Conservation (phyloP, 306 rosid species). For the Erythrophleum fordii region DNA sequence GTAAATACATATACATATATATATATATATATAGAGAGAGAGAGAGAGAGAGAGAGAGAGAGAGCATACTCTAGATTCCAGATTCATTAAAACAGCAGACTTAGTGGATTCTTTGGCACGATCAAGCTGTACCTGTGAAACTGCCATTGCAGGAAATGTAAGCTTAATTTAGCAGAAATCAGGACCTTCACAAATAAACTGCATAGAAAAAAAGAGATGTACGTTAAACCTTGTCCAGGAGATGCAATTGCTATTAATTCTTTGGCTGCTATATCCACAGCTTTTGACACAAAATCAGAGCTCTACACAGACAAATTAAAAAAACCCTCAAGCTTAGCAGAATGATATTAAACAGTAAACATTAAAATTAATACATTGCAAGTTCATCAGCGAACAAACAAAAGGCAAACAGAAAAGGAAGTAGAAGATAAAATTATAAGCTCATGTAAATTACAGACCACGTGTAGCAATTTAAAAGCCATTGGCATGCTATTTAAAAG, state of each 20-base stretch:
- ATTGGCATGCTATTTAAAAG: neutral
- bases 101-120: slow-evolving; percentile 92
- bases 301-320: slow-evolving; percentile 55
- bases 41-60: slow-evolving; percentile 25
- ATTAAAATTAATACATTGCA: slow-evolving; percentile 16
- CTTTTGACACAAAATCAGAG: slow-evolving; percentile 66
- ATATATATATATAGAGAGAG: no score
- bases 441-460: neutral
- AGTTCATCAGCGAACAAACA: neutral
- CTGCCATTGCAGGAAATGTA: slow-evolving; percentile 50
- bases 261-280: slow-evolving; percentile 76
- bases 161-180: slow-evolving; percentile 3
- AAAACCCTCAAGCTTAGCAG: slow-evolving; percentile 32
- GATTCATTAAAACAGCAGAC: slow-evolving; percentile 94
- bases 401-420: no score
- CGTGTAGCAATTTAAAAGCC: neutral
- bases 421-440: neutral
- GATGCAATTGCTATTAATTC: slow-evolving; percentile 81
- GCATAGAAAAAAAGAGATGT: neutral
- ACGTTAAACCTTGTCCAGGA: slow-evolving; percentile 79
- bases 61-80: slow-evolving; percentile 85
- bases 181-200: slow-evolving; percentile 18
- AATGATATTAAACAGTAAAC: neutral
- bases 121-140: slow-evolving; percentile 74
- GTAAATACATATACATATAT: no score